Evolutionary conservation across 768 basidiomycete genomes (phyloP).

Genomic region (Boletus barrowsii): DNA sequence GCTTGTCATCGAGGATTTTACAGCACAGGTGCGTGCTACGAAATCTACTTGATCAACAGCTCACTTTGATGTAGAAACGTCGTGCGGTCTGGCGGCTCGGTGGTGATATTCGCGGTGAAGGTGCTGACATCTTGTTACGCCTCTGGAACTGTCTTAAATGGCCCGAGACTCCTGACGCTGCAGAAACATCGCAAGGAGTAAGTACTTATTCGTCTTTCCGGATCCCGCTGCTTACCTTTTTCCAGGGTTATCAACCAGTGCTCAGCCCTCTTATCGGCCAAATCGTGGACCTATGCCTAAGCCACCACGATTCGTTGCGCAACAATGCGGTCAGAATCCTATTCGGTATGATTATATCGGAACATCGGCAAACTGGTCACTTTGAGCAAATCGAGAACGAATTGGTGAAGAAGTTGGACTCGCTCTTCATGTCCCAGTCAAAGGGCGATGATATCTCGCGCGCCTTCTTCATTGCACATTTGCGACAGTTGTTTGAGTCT

Average conservation of each 20-base stretch:
- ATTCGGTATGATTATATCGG: constrained; percentile 92
- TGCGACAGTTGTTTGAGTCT: constrained; percentile 85
- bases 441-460: constrained; percentile 89
- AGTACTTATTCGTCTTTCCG: constrained; percentile 23
- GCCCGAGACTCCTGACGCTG: constrained; percentile 53
- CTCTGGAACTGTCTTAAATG: constrained; percentile 87
- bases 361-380: constrained; percentile 79
- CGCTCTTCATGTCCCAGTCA: constrained; percentile 89
- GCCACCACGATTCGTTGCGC: constrained; percentile 90
- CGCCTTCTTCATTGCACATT: constrained; percentile 88
- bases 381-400: constrained; percentile 92
- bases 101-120: constrained; percentile 92
- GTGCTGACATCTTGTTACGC: constrained; percentile 70
- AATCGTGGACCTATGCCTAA: constrained; percentile 88
- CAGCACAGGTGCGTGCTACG: constrained; percentile 65
- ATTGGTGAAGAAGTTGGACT: constrained; percentile 86
- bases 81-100: constrained; percentile 95
- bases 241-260: constrained; percentile 78
- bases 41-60: not conserved
- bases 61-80: constrained; percentile 61
- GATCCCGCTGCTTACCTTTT: not conserved
- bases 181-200: constrained; percentile 61
- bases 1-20: constrained; percentile 91
- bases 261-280: constrained; percentile 84
- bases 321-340: constrained; percentile 90